Evolutionary conservation across 169 alveolate species (phyloP), one percentile per base, ranked within the genome.

Genomic region (Sarcocystis neurona): DNA sequence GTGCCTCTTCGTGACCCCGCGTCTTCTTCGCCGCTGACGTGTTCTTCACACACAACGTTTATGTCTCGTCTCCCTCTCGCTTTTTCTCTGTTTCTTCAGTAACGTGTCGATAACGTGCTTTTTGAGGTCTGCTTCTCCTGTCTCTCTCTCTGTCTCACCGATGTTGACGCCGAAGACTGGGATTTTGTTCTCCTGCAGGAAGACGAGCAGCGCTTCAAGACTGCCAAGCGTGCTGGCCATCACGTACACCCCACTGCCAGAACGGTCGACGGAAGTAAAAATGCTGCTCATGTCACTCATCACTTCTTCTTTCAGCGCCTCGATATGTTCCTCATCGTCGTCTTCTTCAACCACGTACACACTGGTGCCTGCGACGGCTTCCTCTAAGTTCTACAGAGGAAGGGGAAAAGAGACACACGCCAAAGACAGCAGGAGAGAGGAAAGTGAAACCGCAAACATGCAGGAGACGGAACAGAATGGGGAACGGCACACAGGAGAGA

Each of bases 171-270:
- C 96, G 68, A 98, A 97, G n/a, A 99, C 99, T 23, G 99, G 99
- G 58, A 98, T 98, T 89, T 97, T 97, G 46, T 90, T 96, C 94
- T 43, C 96, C 79, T 97, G 96, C 75, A 99, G 95, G 96, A 97
- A 99, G 37, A 97, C 98, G 50, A 99, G 96, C 37, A 99, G 93
- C 18, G 99, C 99, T 95, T 99, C 99, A 58, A 99, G 94, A 0
- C 99, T 97, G 23, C 99, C 99, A 60, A 99, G 94, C 50, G 99
- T 99, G 66, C 99, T 96, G 10, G 99, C 99, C 97, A 97, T 98
- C 60, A 99, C 99, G 93, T 98, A 98, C 56, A 99, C 99, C 30
- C 99, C 99, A 91, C 96, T 93, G 23, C 98, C 98, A 34, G 97
- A 94, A 50, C 96, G 93, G 89, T 97, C 98, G 30, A 99, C 98